Conservation (phyloP, 2,329 filamentous ascomycete genomes). For the Magnaporthiopsis poae region DNA sequence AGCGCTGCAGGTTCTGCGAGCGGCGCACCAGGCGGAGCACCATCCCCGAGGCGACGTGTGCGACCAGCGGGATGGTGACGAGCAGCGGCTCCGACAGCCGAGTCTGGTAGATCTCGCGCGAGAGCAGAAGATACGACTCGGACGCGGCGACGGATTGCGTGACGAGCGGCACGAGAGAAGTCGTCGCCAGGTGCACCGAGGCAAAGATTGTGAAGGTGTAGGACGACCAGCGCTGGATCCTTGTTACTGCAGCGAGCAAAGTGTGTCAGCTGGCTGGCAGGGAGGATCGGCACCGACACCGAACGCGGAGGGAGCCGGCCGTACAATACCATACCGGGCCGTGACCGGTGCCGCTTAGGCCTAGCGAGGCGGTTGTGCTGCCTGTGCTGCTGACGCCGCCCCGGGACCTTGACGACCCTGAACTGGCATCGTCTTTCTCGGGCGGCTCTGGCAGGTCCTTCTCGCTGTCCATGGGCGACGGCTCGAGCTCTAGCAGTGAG, state of each 20-base stretch:
- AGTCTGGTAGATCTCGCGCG: constrained; percentile 85
- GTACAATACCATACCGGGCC: constrained; percentile 67
- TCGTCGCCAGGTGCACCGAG: constrained; percentile 68
- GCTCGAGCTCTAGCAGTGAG: constrained; percentile 69
- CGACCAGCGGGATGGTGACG: constrained; percentile 61
- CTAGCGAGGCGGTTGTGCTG: constrained; percentile 30
- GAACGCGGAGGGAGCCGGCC: constrained; percentile 20
- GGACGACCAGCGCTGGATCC: constrained; percentile 79
- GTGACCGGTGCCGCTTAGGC: constrained; percentile 54
- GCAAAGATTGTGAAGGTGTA: constrained; percentile 74
- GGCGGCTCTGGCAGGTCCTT: constrained; percentile 34
- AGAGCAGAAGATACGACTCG: constrained; percentile 81
- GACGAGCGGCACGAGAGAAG: constrained; percentile 66
- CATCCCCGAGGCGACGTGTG: constrained; percentile 69
- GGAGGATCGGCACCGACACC: neutral
- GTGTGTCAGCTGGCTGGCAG: no score
- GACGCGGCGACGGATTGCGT: constrained; percentile 63
- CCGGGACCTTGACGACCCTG: constrained; percentile 4
- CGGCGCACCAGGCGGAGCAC: constrained; percentile 67
- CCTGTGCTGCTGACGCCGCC: neutral
- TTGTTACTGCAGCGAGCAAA: constrained; percentile 44
- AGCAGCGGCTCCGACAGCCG: constrained; percentile 69
- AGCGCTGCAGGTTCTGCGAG: constrained; percentile 59
- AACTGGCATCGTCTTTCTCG: constrained; percentile 19
- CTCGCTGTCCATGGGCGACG: constrained; percentile 58